Conservation (phyloP, 2,329 filamentous ascomycete genomes). For the Penicillium paneum region DNA sequence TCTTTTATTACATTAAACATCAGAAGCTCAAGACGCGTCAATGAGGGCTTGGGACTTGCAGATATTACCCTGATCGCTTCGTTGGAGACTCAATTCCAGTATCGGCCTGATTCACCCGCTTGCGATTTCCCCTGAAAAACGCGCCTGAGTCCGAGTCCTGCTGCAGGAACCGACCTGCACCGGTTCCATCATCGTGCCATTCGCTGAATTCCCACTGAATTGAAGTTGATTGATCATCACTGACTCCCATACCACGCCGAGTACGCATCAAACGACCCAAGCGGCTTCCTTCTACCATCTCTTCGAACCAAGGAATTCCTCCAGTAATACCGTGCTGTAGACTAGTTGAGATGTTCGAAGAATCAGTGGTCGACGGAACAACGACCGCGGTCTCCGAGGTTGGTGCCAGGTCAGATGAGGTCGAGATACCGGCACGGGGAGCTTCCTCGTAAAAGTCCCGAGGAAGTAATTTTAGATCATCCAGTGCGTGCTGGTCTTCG, state of each 20-base stretch:
- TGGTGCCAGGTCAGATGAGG: constrained; percentile 13
- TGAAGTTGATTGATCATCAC: constrained; percentile 61
- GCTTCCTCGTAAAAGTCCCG: constrained; percentile 41
- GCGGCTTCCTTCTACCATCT: constrained; percentile 70
- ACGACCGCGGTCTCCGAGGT: constrained; percentile 12
- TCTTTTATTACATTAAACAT: neutral
- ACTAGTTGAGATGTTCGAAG: constrained; percentile 30
- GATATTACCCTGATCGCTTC: constrained; percentile 17
- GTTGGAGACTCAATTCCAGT: constrained; percentile 1
- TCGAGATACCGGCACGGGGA: constrained; percentile 1
- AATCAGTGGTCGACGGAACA: constrained; percentile 18
- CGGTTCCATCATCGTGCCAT: constrained; percentile 53
- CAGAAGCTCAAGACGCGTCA: neutral
- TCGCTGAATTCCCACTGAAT: constrained; percentile 85
- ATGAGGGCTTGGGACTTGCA: neutral
- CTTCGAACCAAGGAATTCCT: constrained; percentile 84
- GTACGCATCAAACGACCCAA: constrained; percentile 65
- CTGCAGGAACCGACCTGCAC: constrained; percentile 20
- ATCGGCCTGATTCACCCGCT: constrained; percentile 24
- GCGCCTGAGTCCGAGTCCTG: constrained; percentile 20
- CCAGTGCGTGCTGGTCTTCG: constrained; percentile 68
- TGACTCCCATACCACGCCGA: constrained; percentile 56
- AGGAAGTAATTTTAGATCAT: constrained; percentile 71
- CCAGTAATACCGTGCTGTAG: constrained; percentile 39
- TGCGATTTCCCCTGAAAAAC: constrained; percentile 31